These are phyloP conservation scores for Mycena haematopus DNA, from an alignment of 768 basidiomycete species.

Conservation along the genomic window DNA sequence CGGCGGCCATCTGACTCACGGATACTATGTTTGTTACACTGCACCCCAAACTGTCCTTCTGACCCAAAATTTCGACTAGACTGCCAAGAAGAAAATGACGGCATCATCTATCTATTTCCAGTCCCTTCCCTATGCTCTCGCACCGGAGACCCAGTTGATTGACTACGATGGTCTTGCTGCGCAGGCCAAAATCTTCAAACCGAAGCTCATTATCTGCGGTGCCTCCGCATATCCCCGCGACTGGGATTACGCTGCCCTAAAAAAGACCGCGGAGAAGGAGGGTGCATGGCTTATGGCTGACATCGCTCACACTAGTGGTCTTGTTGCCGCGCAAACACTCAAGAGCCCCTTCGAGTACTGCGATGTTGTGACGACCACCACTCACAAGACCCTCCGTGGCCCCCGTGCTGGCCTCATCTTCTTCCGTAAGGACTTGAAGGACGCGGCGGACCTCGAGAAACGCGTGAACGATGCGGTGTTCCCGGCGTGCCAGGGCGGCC, in stretches of 20 bases:
- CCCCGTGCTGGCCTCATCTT: constrained; percentile 98
- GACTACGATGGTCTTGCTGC: constrained; percentile 83
- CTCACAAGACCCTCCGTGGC: constrained; percentile 99
- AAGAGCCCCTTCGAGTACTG: constrained; percentile 94
- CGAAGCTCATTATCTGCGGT: constrained; percentile 94
- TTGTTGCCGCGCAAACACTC: constrained; percentile 91
- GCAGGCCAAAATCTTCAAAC: constrained; percentile 96
- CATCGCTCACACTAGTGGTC: constrained; percentile 96
- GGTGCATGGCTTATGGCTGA: constrained; percentile 95
- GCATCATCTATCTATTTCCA: constrained; percentile 99
- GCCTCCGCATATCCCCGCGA: constrained; percentile 98
- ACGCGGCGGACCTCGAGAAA: constrained; percentile 88
- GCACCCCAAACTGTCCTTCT: constrained; percentile 13
- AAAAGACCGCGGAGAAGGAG: constrained; percentile 82
- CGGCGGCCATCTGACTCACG: constrained; percentile 96
- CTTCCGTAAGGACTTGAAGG: constrained; percentile 92
- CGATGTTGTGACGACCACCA: constrained; percentile 97
- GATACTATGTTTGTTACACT: constrained; percentile 81
- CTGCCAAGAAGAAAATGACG: constrained; percentile 99
- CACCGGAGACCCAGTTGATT: constrained; percentile 83
- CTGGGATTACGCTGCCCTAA: constrained; percentile 91
- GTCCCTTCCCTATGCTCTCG: constrained; percentile 91
- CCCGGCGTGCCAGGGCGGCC: constrained; percentile 99
- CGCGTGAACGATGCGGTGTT: constrained; percentile 98
- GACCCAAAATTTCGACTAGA: constrained; percentile 50